Evolutionary conservation across 192 early-diverging fungal genomes (phyloP), one percentile per base, ranked within the genome.

Genomic region (Linnemannia hyalina): DNA sequence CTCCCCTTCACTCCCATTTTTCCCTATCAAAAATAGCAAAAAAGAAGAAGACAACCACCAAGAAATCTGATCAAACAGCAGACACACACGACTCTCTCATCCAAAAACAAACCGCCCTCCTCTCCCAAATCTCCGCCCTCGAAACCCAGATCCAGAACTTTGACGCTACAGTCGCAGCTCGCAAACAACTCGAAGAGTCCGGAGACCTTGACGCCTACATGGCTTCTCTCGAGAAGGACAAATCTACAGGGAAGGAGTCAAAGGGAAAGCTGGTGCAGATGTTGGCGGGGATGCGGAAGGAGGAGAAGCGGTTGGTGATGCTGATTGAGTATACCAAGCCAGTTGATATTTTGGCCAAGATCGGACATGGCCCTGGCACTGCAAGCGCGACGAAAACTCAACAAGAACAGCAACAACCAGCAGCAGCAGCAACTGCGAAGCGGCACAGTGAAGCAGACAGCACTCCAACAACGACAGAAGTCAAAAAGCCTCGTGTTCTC

Each of bases 151-250:
- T 68, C 74, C 63, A 29, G 72, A 82, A 80, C 10, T 82, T 77
- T 80, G 82, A 89, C 55, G 74, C 71, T 70, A 84, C n/a, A 44
- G 70, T 52, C 29, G 44, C 65, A 71, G 44, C 54, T 74, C 47
- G 71, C 41, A 68, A 69, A 29, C 13, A 73, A 15, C 70, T 77
- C 11, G 88, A 88, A 11, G 88, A 88, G 1, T 90, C 88, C 0
- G 90, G 93, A 35, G 95, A 94, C 68, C 73, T 96, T 42, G 95
- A 96, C 73, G 88, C 85, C 1, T 96, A 93, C 52, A 95, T 96
- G 93, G 80, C 79, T n/a, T 80, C 84, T 20, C 78, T 96, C 20
- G 82, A 89, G 29, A 89, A 88, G 22, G 82, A 89, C 29, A 90
- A 88, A 22, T 72, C 88, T 13, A 57, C 55, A 4, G 16, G 49